phyloP scores from a whole-genome alignment of 2,329 filamentous ascomycete genomes.

The Xylaria sp. region DNA sequence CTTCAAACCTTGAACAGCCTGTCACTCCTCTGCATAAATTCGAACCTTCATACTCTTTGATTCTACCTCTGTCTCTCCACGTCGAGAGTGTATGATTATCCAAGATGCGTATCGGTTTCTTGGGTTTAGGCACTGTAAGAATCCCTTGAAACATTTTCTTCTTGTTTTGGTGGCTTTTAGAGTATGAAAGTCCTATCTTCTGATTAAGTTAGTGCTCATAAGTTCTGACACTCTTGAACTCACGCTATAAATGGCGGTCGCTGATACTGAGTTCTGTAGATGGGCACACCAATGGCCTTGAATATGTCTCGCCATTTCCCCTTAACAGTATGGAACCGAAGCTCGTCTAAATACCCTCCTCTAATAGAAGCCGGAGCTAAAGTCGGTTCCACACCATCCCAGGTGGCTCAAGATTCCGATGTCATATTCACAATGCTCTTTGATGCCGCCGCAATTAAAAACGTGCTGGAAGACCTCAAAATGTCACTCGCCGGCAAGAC shows the following conservation, averaged over 20 bases:
- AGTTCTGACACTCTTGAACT: too few relatives aligned
- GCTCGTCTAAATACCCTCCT: slow-evolving; percentile 42
- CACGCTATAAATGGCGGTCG: too few relatives aligned
- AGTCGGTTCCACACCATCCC: slow-evolving; percentile 42
- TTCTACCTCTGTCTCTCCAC: background rate
- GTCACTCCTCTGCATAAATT: background rate
- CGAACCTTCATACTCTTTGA: background rate
- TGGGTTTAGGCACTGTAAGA: slow-evolving; percentile 45
- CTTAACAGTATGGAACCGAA: slow-evolving; percentile 50
- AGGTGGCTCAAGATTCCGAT: slow-evolving; percentile 45
- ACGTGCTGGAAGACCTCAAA: slow-evolving; percentile 44
- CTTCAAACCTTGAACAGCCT: background rate
- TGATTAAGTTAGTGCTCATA: too few relatives aligned
- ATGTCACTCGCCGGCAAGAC: slow-evolving; percentile 47
- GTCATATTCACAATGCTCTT: slow-evolving; percentile 50
- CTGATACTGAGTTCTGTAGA: slow-evolving; percentile 19
- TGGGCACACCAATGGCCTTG: slow-evolving; percentile 51
- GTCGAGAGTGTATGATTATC: background rate
- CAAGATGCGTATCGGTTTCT: slow-evolving; percentile 45
- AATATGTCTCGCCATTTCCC: slow-evolving; percentile 46
- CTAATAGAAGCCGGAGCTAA: slow-evolving; percentile 41
- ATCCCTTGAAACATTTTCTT: too few relatives aligned
- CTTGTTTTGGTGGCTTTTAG: too few relatives aligned
- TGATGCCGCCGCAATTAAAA: slow-evolving; percentile 43
- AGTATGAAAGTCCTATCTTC: too few relatives aligned